phyloP scores from a whole-genome alignment of 305 asterid species.

The Plantago coronopus region DNA sequence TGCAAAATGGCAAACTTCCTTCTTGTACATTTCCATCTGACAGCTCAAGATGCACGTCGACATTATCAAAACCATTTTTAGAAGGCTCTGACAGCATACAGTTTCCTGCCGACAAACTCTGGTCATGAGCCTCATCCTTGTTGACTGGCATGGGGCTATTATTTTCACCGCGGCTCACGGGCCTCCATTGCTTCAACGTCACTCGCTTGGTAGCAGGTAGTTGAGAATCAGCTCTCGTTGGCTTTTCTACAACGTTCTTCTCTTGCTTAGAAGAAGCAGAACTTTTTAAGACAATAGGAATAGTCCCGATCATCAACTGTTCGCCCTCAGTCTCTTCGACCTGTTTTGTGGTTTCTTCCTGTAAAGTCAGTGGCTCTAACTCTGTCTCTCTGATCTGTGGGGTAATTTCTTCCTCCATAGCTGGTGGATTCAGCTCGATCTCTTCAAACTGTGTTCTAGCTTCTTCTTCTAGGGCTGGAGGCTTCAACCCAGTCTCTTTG shows the following conservation, averaged over 20 bases:
- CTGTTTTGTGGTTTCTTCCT: not conserved
- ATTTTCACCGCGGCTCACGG: conserved; percentile 44
- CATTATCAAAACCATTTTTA: conserved; percentile 24
- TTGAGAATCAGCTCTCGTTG: conserved; percentile 28
- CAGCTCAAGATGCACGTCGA: conserved; percentile 2
- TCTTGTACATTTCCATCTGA: conserved; percentile 32
- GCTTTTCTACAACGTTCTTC: conserved; percentile 36
- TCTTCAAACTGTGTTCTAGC: no score
- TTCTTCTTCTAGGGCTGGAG: no score
- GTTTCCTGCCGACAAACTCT: conserved; percentile 28
- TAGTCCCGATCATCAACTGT: conserved; percentile 73
- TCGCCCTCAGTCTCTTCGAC: conserved; percentile 35
- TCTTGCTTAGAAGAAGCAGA: conserved; percentile 24
- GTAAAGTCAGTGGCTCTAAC: no score
- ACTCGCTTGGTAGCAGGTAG: conserved; percentile 35
- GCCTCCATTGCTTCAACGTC: conserved; percentile 48
- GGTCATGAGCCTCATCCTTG: conserved; percentile 35
- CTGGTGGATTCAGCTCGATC: no score
- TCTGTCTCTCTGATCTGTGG: no score
- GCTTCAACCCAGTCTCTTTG: conserved; percentile 27
- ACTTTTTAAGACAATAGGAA: conserved; percentile 51
- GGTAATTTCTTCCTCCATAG: no score
- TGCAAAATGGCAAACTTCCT: conserved; percentile 30
- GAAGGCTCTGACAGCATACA: conserved; percentile 32
- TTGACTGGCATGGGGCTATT: conserved; percentile 22